phyloP scores from a whole-genome alignment of 305 asterid genomes.

The Solanum aculeatissimum region DNA sequence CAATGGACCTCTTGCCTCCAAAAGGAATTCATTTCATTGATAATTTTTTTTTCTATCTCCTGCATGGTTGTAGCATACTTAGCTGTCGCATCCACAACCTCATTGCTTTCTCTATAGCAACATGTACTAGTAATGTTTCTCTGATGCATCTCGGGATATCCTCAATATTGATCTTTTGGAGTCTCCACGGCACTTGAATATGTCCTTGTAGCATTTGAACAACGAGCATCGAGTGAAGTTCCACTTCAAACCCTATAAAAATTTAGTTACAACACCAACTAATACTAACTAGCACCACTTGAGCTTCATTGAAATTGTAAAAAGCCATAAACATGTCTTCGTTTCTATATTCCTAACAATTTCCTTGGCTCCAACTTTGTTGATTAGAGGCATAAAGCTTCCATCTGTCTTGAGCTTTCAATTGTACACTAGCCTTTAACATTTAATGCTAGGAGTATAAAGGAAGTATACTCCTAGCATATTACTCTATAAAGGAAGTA shows the following conservation, averaged over 20 bases:
- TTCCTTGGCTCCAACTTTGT: no score
- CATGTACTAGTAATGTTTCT: no score
- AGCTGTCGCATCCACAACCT: background rate
- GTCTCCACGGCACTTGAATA: background rate
- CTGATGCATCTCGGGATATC: background rate
- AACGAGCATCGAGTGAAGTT: background rate
- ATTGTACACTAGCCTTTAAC: no score
- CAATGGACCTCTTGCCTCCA: background rate
- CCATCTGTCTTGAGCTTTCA: background rate
- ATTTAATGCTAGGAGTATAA: no score
- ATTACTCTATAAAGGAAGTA: background rate
- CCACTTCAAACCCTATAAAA: background rate
- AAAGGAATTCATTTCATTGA: background rate
- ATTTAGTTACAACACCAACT: no score
- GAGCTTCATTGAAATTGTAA: background rate
- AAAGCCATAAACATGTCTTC: no score
- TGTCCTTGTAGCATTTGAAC: background rate
- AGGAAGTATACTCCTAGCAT: no score
- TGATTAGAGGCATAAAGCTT: no score
- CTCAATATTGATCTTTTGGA: background rate
- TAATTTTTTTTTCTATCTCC: no score
- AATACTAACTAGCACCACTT: background rate
- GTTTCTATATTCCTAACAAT: no score
- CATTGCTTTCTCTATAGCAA: background rate
- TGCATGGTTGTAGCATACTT: background rate